These are phyloP conservation scores for Paulownia fortunei DNA, from an alignment of 257 asterid genomes.

Conservation along the genomic window DNA sequence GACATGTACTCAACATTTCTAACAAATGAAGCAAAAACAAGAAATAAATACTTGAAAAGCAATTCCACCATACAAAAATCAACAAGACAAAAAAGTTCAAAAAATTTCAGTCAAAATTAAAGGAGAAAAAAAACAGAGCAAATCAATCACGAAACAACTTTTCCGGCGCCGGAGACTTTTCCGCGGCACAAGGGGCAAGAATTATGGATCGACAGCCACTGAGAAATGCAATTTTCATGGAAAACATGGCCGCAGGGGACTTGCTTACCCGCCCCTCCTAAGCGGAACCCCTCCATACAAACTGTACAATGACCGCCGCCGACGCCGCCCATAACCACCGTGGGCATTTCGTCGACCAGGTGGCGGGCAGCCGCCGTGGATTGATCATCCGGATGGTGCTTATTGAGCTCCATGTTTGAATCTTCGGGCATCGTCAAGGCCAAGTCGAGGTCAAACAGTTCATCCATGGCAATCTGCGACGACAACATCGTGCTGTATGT, in stretches of 20 bases:
- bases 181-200: slow-evolving; percentile 51
- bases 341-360: slow-evolving; percentile 29
- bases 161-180: slow-evolving; percentile 13
- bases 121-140: background rate
- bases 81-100: background rate
- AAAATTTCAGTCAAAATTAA: background rate
- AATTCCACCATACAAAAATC: background rate
- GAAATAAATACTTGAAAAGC: background rate
- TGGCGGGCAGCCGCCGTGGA: slow-evolving; percentile 11
- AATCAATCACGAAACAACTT: background rate
- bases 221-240: slow-evolving; percentile 41
- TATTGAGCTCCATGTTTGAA: background rate
- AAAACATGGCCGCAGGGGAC: slow-evolving; percentile 48
- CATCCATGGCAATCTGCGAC: slow-evolving; percentile 23
- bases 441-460: slow-evolving; percentile 40
- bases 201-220: slow-evolving; percentile 36
- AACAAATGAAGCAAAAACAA: no score
- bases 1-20: no score
- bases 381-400: background rate
- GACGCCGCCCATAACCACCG: slow-evolving; percentile 26
- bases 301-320: slow-evolving; percentile 32
- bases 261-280: slow-evolving; percentile 32
- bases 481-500: background rate
- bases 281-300: slow-evolving; percentile 34
- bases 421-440: slow-evolving; percentile 40